phyloP scores from a whole-genome alignment of 768 basidiomycete species.

The Pulveroboletus sp. region DNA sequence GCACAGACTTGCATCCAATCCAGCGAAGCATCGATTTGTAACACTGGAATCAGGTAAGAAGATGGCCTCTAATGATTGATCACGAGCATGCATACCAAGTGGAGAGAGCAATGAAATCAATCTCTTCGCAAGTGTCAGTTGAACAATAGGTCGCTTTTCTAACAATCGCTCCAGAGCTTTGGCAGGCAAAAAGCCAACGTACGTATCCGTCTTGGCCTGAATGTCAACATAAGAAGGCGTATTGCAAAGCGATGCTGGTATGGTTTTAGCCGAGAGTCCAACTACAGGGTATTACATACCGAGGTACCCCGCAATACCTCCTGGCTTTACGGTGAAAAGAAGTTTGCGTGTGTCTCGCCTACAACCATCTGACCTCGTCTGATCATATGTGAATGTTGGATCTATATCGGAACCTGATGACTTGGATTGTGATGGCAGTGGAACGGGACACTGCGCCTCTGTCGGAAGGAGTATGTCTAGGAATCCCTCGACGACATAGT shows the following conservation, averaged over 20 bases:
- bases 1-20: constrained; percentile 99
- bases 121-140: constrained; percentile 94
- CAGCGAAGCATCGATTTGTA: constrained; percentile 94
- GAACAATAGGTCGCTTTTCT: constrained; percentile 91
- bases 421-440: constrained; percentile 15
- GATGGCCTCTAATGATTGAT: background rate
- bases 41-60: constrained; percentile 45
- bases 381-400: constrained; percentile 33
- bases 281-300: constrained; percentile 40
- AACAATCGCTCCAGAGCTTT: constrained; percentile 84
- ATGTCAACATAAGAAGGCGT: constrained; percentile 97
- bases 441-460: constrained; percentile 9
- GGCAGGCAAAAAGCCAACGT: constrained; percentile 91
- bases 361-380: constrained; percentile 24
- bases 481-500: constrained; percentile 95
- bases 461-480: constrained; percentile 81
- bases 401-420: constrained; percentile 32
- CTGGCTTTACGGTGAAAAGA: constrained; percentile 93
- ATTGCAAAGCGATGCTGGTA: constrained; percentile 77
- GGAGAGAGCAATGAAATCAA: constrained; percentile 93
- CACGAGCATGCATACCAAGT: constrained; percentile 49
- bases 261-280: background rate
- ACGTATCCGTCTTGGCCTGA: constrained; percentile 95
- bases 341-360: constrained; percentile 50
- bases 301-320: constrained; percentile 96